Percentiles rank a stretch among this genome's conserved stretches.
These are phyloP conservation scores for Diaporthe amygdali DNA, from an alignment of 2,329 filamentous ascomycete genomes.

Conservation along the genomic window DNA sequence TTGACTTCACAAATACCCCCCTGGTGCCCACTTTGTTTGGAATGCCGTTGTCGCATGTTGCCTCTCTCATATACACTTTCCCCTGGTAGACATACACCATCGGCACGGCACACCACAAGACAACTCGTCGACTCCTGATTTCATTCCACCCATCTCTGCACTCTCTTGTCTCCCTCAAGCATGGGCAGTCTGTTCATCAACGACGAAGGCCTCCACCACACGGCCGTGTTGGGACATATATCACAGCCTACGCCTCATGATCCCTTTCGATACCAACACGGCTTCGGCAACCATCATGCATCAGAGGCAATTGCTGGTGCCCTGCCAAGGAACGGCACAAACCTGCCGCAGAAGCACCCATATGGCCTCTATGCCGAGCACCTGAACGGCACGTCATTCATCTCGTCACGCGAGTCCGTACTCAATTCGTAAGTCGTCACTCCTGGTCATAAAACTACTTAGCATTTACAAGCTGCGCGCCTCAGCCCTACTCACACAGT, in stretches of 20 bases:
- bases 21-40: background rate
- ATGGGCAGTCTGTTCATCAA: conserved; percentile 21
- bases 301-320: conserved; percentile 20
- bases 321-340: conserved; percentile 24
- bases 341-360: conserved; percentile 34
- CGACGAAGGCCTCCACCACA: conserved; percentile 21
- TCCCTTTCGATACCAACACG: conserved; percentile 22
- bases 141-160: background rate
- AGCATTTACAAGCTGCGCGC: too few species aligned
- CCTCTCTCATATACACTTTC: background rate
- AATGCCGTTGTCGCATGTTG: background rate
- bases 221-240: conserved; percentile 16
- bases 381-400: conserved; percentile 35
- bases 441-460: too few species aligned
- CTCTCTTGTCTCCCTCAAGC: background rate
- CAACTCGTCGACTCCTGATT: background rate
- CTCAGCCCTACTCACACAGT: background rate
- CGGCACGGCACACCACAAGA: background rate
- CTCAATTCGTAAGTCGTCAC: conserved; percentile 28
- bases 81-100: background rate
- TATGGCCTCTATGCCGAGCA: conserved; percentile 37
- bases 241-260: conserved; percentile 13
- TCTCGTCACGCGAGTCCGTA: conserved; percentile 29
- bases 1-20: conserved; percentile 4
- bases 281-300: conserved; percentile 20